Percentiles rank a stretch among this genome's conserved stretches.
These are phyloP conservation scores for Fomitiporia mediterranea DNA, from an alignment of 1,284 basidiomycete genomes.

Conservation along the genomic window DNA sequence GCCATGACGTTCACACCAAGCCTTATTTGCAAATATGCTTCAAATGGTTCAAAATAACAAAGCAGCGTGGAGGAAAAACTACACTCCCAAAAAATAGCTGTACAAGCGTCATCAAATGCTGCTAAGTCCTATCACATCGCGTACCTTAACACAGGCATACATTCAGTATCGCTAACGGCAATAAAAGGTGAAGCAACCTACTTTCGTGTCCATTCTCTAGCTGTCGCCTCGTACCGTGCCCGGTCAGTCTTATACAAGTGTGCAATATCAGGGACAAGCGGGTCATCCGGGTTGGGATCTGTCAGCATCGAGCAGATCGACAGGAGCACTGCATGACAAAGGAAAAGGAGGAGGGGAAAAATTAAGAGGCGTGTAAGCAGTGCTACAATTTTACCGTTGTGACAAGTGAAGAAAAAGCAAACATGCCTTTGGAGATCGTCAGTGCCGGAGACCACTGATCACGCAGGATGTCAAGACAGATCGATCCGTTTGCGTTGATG, in stretches of 20 bases:
- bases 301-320: constrained; percentile 97
- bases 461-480: constrained; percentile 96
- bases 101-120: constrained; percentile 4
- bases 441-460: constrained; percentile 98
- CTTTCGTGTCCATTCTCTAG: constrained; percentile 98
- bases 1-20: too few relatives aligned
- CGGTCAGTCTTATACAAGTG: constrained; percentile 96
- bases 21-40: too few relatives aligned
- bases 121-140: constrained; percentile 44
- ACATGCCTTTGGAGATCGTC: constrained; percentile 95
- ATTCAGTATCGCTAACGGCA: constrained; percentile 23
- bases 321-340: constrained; percentile 61
- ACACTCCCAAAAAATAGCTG: constrained; percentile 15
- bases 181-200: constrained; percentile 40
- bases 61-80: constrained; percentile 5
- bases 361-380: not conserved
- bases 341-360: too few relatives aligned
- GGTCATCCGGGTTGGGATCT: constrained; percentile 96
- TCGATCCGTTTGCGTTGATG: constrained; percentile 97
- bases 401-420: not conserved
- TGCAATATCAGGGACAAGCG: constrained; percentile 76
- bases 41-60: not conserved
- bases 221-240: constrained; percentile 89
- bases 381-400: not conserved
- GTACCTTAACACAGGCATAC: constrained; percentile 36